Base-by-base conservation (phyloP, 352 stramenopile species). In the Phytopythium ostracodes region DNA sequence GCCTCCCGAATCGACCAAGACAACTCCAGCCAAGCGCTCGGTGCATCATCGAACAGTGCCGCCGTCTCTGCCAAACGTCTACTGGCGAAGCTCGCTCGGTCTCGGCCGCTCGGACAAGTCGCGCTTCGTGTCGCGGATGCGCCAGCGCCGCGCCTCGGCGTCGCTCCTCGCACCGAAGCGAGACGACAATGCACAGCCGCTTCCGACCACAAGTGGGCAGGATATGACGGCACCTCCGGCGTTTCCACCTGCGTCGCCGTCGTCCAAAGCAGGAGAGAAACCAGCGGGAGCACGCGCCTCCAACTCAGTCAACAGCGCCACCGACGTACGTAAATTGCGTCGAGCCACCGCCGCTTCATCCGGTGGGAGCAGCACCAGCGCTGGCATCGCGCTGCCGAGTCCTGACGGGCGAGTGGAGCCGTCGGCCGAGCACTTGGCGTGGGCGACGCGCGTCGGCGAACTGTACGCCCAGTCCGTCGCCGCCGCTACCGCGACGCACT, bases 371-470 rank as follows among this genome's bases (percentile, higher is more conserved):
- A 38, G 33, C 33, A 25, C 20, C 44, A 29, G 52, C 20, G 15
- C 29, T 42, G 18, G n/a, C 7, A 25, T 43, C 31, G 27, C 27
- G 54, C 18, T 56, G 20, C 25, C 35, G 11, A 44, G 10, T 33
- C 14, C 33, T n/a, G 35, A 67, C 46, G 58, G 57, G 22, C 40
- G 66, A 53, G 64, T 64, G 15, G 65, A 71, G 46, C 64, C 66
- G 6, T 65, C 65, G 50, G 62, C 68, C 27, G 70, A 83, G 53
- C 77, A 89, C 56, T 47, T 88, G 56, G 73, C 71, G 43, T 91
- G 81, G 81, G 79, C 81, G 1, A 68, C 73, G 43, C 77, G 79
- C 55, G 75, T 88, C 52, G 75, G 77, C 50, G 73, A 79, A 22
- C 68, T 87, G 47, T 91, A 89, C 60, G 25, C 38, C 73, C 74